Evolutionary conservation across 306 rosid species (phyloP).

Genomic region (Quercus gilva): DNA sequence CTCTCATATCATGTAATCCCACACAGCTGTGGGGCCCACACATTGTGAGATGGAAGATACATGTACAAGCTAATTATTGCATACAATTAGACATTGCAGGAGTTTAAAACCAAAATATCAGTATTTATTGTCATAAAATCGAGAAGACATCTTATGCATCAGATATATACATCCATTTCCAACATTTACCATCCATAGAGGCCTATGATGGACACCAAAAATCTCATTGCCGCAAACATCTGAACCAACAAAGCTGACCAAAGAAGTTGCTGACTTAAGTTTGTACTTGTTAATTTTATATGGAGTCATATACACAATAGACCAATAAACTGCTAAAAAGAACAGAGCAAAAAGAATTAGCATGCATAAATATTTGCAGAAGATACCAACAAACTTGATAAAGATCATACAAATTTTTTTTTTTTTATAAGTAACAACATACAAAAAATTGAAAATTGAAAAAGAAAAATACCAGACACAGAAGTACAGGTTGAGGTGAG

Average conservation of each 20-base stretch:
- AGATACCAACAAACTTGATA: not conserved
- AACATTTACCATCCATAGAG: not conserved
- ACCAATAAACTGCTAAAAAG: not conserved
- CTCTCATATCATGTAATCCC: no score
- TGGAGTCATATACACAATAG: not conserved
- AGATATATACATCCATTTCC: not conserved
- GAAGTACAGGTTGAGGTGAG: conserved; percentile 94
- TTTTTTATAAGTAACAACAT: not conserved
- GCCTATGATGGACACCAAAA: not conserved
- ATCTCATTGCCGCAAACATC: not conserved
- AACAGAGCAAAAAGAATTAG: not conserved
- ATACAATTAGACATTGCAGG: no score
- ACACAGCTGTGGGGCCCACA: no score
- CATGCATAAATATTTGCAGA: conserved; percentile 1
- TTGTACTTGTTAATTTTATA: not conserved
- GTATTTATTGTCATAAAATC: no score
- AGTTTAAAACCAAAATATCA: no score
- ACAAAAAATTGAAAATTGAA: not conserved
- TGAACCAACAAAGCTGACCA: not conserved
- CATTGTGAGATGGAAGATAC: no score
- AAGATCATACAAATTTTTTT: not conserved
- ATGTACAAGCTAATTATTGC: no score
- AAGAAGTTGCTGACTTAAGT: not conserved
- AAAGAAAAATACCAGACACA: conserved; percentile 68
- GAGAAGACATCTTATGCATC: no score